Evolutionary conservation across 2,329 filamentous ascomycete genomes (phyloP).

Genomic region (Colletotrichum lini): DNA sequence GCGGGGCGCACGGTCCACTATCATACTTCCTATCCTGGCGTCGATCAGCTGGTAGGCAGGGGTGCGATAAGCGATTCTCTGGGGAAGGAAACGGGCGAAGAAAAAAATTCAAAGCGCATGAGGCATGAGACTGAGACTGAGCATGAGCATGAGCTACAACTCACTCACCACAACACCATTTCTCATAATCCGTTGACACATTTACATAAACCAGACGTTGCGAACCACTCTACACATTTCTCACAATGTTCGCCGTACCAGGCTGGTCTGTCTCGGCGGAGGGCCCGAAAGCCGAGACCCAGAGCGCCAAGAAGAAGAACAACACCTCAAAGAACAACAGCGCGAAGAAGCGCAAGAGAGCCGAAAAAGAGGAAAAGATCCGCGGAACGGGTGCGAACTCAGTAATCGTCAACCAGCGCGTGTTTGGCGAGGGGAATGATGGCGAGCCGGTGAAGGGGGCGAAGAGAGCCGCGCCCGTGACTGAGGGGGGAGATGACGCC

Average conservation of each 20-base stretch:
- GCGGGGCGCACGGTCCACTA: conserved; percentile 28
- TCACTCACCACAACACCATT: conserved; percentile 11
- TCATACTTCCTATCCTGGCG: conserved; percentile 31
- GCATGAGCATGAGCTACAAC: conserved; percentile 23
- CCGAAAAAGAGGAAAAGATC: conserved; percentile 60
- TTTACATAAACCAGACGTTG: background rate
- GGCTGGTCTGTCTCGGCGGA: conserved; percentile 89
- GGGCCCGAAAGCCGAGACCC: conserved; percentile 78
- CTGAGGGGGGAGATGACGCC: conserved; percentile 44
- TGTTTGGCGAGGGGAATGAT: conserved; percentile 78
- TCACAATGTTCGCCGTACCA: conserved; percentile 88
- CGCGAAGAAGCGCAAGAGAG: conserved; percentile 64
- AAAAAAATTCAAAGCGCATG: conserved; percentile 41
- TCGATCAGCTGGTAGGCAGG: conserved; percentile 37
- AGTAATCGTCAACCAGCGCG: conserved; percentile 81
- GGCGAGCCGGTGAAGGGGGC: conserved; percentile 20
- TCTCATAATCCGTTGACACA: background rate
- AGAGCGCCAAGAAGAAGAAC: conserved; percentile 45
- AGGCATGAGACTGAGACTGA: conserved; percentile 22
- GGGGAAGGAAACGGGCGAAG: conserved; percentile 4
- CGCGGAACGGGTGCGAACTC: conserved; percentile 75
- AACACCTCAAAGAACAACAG: conserved; percentile 63
- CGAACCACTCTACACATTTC: background rate
- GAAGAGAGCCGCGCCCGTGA: conserved; percentile 40
- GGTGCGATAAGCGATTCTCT: conserved; percentile 33